Percentiles rank a stretch among this genome's conserved stretches.
Conservation (phyloP, 1,139 yeast species). For the Trichomonascaceae sp. region DNA sequence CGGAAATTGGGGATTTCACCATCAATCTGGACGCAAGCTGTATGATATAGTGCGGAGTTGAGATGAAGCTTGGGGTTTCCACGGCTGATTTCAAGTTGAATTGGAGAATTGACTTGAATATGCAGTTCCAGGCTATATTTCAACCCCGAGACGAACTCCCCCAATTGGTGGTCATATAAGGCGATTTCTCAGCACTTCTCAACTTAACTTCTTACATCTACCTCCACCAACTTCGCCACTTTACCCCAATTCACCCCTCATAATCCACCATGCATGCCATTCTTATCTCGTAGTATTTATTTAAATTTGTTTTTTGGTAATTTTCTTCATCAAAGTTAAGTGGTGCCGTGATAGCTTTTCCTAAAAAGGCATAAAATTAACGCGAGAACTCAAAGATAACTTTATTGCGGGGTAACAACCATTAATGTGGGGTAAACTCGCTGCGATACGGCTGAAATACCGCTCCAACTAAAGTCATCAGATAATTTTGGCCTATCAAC, state of each 20-base stretch:
- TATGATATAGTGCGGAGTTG: no score
- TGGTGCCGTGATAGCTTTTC: neutral
- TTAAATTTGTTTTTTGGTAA: neutral
- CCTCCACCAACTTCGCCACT: neutral
- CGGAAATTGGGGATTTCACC: conserved; percentile 35
- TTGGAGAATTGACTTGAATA: neutral
- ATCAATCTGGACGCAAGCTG: conserved; percentile 18
- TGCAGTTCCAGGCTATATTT: neutral
- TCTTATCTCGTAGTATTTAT: neutral
- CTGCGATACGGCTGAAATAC: neutral
- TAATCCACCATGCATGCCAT: neutral
- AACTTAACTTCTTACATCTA: neutral
- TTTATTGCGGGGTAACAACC: neutral
- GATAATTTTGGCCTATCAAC: neutral
- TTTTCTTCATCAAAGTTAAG: neutral
- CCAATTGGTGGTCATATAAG: neutral
- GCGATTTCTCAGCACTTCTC: neutral
- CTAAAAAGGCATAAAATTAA: neutral
- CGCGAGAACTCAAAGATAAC: neutral
- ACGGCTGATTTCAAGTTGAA: no score
- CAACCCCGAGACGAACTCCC: no score
- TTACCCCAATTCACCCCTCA: neutral
- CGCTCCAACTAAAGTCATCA: neutral
- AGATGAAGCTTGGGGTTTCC: no score
- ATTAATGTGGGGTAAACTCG: neutral